These are phyloP conservation scores for Bremia lactucae DNA, from an alignment of 352 stramenopile genomes.

Conservation along the genomic window DNA sequence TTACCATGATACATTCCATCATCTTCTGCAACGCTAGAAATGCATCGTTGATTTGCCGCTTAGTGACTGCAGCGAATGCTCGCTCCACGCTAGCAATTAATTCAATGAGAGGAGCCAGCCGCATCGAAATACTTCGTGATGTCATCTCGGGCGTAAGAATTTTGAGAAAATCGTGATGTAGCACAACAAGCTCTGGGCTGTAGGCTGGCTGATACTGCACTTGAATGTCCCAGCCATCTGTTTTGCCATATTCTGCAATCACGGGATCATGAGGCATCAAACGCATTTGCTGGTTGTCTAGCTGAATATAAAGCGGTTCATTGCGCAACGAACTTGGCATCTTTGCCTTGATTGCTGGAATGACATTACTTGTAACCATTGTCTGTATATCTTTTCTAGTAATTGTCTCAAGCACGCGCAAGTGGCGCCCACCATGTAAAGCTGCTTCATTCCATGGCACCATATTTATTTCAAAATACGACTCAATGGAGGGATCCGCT, in stretches of 20 bases:
- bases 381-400: constrained; percentile 26
- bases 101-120: constrained; percentile 13
- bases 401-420: constrained; percentile 17
- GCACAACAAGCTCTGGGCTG: constrained; percentile 26
- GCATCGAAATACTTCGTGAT: constrained; percentile 1
- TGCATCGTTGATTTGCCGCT: constrained; percentile 14
- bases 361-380: constrained; percentile 22
- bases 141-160: constrained; percentile 14
- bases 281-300: constrained; percentile 32
- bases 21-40: constrained; percentile 28
- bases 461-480: constrained; percentile 1
- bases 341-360: constrained; percentile 30
- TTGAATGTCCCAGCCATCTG: constrained; percentile 24
- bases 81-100: constrained; percentile 18
- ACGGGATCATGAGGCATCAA: constrained; percentile 23
- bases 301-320: constrained; percentile 20
- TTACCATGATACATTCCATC: constrained; percentile 30
- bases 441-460: constrained; percentile 4
- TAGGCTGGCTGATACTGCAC: constrained; percentile 34
- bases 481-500: constrained; percentile 6
- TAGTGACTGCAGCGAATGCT: constrained; percentile 12
- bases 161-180: constrained; percentile 25
- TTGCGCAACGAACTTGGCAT: constrained; percentile 15
- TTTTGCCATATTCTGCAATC: constrained; percentile 17
- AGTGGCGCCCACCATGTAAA: constrained; percentile 4